Base-by-base conservation (phyloP, 2,329 filamentous ascomycete species). In the Botrytis hyacinthi region DNA sequence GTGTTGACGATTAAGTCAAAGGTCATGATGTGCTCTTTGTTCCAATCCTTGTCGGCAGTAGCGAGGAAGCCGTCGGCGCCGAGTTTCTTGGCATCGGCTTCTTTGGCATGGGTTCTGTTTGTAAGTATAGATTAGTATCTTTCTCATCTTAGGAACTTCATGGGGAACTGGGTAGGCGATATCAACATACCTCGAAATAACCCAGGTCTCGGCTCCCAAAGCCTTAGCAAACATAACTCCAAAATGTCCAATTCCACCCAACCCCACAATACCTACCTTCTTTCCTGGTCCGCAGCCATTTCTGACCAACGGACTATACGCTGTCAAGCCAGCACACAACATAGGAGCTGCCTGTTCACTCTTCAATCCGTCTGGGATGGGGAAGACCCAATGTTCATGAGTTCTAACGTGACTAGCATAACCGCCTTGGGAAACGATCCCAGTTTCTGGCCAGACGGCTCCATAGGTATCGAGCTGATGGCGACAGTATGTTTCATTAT, bases 251-350 rank as follows among this genome's bases (percentile, higher is more conserved):
- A 93, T 87, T 20, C 91, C 91, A 29, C 91, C 91, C 76, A 94
- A 84, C 75, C 92, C 92, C 14, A 94, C 88, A 75, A 95, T 88
- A 54, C 88, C 92, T 35, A 94, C 89, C 84, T 93, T 93, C 85
- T 93, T 93, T 75, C 93, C 93, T 1, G 92, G 92, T 0, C 92
- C 92, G 74, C 88, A 87, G 35, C 92, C 92, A 79, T 94, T 90
- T 67, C 93, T 88, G 76, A 93, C 90, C 22, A 97, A 86, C 1
- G 94, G 93, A 74, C 89, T 92, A 84, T 90, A 97, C 74, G 90
- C 90, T 5, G 94, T 97, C 77, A 97, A 86, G 76, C 94, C 94
- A 59, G 93, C 94, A 82, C 94, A 97, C 77, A 96, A 87, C 92
- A 95, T 94, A 16, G 92, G 92, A 2, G 93, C 93, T 1, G 91